A percentile compares a stretch with the other conserved stretches of the same genome.
These are phyloP conservation scores for Globisporangium viniferum DNA, from an alignment of 352 stramenopile genomes.

Conservation along the genomic window DNA sequence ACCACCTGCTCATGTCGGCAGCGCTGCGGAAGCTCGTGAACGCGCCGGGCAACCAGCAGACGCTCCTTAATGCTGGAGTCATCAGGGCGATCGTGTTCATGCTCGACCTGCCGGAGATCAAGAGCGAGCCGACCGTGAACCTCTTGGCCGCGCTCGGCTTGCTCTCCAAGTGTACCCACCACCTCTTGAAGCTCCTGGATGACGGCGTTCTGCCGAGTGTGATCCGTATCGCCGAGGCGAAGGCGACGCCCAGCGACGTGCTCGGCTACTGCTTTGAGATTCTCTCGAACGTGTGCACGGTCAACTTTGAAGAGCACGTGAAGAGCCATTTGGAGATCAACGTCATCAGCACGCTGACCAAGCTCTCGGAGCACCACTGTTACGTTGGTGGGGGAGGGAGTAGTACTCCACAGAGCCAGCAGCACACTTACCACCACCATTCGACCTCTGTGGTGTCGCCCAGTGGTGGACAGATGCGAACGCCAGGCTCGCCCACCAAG, in stretches of 20 bases:
- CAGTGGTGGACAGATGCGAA: background rate
- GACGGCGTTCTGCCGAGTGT: slow-evolving; percentile 55
- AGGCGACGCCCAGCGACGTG: slow-evolving; percentile 23
- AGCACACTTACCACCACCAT: background rate
- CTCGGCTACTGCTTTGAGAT: slow-evolving; percentile 67
- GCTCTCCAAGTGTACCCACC: slow-evolving; percentile 42
- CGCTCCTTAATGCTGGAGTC: slow-evolving; percentile 41
- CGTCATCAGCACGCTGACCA: slow-evolving; percentile 66
- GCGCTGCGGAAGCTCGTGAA: slow-evolving; percentile 61
- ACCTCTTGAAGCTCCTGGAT: slow-evolving; percentile 40
- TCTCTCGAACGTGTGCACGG: slow-evolving; percentile 61
- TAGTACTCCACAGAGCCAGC: background rate
- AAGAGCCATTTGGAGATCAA: slow-evolving; percentile 49
- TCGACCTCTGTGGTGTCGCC: background rate
- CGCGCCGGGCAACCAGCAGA: slow-evolving; percentile 57
- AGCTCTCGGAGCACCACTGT: slow-evolving; percentile 54
- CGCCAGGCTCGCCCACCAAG: background rate
- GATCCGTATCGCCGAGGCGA: slow-evolving; percentile 43
- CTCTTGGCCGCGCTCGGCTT: slow-evolving; percentile 44
- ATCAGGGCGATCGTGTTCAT: slow-evolving; percentile 47
- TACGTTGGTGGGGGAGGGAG: slow-evolving; percentile 5
- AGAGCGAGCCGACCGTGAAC: slow-evolving; percentile 36
- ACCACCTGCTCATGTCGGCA: slow-evolving; percentile 43
- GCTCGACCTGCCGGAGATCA: slow-evolving; percentile 26
- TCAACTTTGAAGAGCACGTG: slow-evolving; percentile 51